Evolutionary conservation across 2,329 filamentous ascomycete species (phyloP).

Genomic region (Magnaporthiopsis rhizophila): DNA sequence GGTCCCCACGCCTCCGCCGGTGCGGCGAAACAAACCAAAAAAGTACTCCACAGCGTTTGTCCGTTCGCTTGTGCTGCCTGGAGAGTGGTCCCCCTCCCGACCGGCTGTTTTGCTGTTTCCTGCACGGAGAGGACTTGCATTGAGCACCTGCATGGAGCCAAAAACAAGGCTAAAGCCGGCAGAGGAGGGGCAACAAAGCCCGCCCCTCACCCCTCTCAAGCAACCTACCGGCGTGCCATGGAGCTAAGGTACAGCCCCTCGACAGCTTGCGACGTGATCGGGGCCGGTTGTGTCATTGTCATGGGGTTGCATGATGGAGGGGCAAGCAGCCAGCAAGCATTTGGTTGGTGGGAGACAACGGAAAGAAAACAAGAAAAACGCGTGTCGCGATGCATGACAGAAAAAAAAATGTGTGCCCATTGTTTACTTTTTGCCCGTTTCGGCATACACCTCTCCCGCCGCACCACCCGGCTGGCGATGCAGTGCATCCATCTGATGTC

Average conservation of each 20-base stretch:
- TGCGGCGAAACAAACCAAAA: not conserved
- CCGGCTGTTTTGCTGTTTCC: not conserved
- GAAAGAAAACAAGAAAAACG: conserved; percentile 4
- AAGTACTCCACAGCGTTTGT: not conserved
- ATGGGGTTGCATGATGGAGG: not conserved
- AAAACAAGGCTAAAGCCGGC: not conserved
- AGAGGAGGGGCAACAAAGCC: not conserved
- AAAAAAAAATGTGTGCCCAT: conserved; percentile 4
- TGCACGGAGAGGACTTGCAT: not conserved
- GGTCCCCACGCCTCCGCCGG: not conserved
- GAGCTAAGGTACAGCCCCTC: not conserved
- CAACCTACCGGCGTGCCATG: too few species aligned
- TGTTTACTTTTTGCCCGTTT: not conserved
- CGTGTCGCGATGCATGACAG: conserved; percentile 2
- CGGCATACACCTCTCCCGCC: not conserved
- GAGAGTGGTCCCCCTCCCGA: not conserved
- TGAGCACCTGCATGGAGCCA: not conserved
- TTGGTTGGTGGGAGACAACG: not conserved
- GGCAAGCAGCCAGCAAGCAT: not conserved
- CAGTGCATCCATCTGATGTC: not conserved
- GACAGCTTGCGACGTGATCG: not conserved
- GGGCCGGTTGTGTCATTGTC: not conserved
- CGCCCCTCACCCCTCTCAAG: not conserved
- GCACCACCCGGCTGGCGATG: not conserved
- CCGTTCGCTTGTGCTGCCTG: not conserved